phyloP scores from a whole-genome alignment of 345 rosid species.

The Populus nigra region DNA sequence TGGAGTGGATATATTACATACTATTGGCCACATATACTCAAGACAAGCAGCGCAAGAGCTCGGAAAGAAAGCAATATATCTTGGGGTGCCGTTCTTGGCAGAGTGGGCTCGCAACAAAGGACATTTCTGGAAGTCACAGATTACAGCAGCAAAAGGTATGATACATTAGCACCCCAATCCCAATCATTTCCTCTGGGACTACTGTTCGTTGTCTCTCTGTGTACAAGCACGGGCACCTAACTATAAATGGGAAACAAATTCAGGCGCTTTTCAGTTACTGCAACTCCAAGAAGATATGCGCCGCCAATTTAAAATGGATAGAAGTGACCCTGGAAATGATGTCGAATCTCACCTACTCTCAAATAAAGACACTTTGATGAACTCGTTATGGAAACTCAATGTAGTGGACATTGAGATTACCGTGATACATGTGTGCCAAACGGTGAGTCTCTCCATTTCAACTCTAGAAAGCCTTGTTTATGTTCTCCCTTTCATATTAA shows the following conservation, averaged over 20 bases:
- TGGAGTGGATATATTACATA: constrained; percentile 53
- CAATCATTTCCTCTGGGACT: neutral
- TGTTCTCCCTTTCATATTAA: neutral
- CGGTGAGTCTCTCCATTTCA: constrained; percentile 46
- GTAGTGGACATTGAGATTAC: constrained; percentile 90
- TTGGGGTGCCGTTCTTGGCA: constrained; percentile 64
- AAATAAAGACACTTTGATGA: constrained; percentile 74
- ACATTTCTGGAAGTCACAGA: constrained; percentile 71
- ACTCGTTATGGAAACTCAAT: constrained; percentile 82
- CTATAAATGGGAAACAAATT: neutral
- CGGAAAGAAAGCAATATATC: constrained; percentile 67
- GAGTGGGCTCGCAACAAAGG: constrained; percentile 74
- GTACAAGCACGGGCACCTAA: neutral
- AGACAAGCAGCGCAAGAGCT: constrained; percentile 72
- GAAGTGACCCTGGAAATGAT: constrained; percentile 51
- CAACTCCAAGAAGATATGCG: constrained; percentile 87
- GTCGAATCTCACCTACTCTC: constrained; percentile 65
- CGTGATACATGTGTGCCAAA: constrained; percentile 72
- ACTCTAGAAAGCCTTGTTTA: neutral
- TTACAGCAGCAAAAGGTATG: constrained; percentile 72
- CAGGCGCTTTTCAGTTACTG: constrained; percentile 86
- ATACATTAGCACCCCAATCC: neutral
- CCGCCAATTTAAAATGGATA: constrained; percentile 58
- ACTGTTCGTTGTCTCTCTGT: neutral
- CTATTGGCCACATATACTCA: constrained; percentile 58